Conservation (phyloP, 371 early-diverging fungal genomes). For the Mortierella sp. region DNA sequence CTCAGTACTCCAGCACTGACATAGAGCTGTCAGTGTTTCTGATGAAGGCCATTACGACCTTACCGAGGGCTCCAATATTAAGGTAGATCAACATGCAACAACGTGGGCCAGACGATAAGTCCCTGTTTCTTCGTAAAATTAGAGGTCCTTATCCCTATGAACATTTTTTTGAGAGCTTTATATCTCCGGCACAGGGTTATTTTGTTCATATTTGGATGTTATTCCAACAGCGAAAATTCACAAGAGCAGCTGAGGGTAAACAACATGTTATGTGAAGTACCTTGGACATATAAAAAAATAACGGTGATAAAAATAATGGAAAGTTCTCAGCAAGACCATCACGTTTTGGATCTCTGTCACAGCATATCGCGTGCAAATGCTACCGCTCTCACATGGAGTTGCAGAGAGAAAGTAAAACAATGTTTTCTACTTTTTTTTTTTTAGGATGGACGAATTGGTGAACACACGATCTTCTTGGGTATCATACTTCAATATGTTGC, state of each 20-base stretch:
- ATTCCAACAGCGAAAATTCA: neutral
- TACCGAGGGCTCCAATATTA: neutral
- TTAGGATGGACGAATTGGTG: no score
- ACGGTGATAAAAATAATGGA: neutral
- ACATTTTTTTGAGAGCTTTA: neutral
- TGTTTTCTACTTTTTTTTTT: no score
- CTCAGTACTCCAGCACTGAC: no score
- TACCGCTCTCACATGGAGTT: no score
- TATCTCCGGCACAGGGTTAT: neutral
- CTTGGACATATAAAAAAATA: neutral
- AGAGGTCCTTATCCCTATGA: neutral
- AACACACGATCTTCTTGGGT: no score
- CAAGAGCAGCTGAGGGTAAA: no score
- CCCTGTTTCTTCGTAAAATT: neutral
- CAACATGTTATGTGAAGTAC: neutral
- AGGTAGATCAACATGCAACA: neutral
- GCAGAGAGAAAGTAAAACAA: no score
- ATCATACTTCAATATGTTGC: no score
- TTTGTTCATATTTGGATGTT: neutral
- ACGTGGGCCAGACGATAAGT: constrained; percentile 6
- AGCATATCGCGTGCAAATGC: no score
- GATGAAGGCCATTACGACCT: neutral
- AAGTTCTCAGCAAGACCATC: no score
- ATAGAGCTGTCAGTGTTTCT: no score
- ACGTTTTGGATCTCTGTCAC: no score